Base-by-base conservation (phyloP, 2,329 filamentous ascomycete genomes). In the Trichoderma citrinoviride region DNA sequence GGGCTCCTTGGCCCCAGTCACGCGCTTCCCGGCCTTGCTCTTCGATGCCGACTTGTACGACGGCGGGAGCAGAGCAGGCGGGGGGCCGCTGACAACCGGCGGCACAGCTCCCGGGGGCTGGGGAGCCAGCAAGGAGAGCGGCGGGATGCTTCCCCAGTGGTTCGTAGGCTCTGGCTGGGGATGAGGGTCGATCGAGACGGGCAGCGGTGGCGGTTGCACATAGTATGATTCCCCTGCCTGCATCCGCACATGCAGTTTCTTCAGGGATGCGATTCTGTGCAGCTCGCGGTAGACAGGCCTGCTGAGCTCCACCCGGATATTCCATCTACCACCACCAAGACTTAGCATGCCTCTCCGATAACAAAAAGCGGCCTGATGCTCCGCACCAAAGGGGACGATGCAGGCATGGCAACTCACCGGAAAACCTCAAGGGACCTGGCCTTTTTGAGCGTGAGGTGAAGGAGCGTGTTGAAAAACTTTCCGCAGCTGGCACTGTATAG, bases 401-500 rank as follows among this genome's bases (percentile, higher is more conserved):
- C 19, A 10, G 19, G 52, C 25, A n/a, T 27, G 19, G 21, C 12
- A 15, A 74, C 82, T 66, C 70, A 87, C 84, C 76, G 79, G 70
- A 89, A 87, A 3, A 77, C 78, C 71, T 89, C 86, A 25, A 89
- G 77, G 0, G 79, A 76, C 49, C 75, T 79, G 29, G 85, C 81
- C 68, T 83, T 85, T 69, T 82, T 83, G 66, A 89, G 71, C 1
- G 84, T 82, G 71, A 87, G 70, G 33, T 83, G 79, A 6, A 89
- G 73, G 47, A 89, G 73, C 0, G 85, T 87, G 68, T 86, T 89
- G 73, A 89, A 79, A 64, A 89, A 87, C 75, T 87, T 88, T 58
- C 86, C 86, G 70, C 83, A 86, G 72, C 82, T 86, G 37, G 80
- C 74, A 63, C 76, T 82, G 70, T 83, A 84, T 7, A 83, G 76